A percentile compares a stretch with the other conserved stretches of the same genome.
phyloP scores from a whole-genome alignment of 805 yeast genomes.

The Kuraishia capsulata region DNA sequence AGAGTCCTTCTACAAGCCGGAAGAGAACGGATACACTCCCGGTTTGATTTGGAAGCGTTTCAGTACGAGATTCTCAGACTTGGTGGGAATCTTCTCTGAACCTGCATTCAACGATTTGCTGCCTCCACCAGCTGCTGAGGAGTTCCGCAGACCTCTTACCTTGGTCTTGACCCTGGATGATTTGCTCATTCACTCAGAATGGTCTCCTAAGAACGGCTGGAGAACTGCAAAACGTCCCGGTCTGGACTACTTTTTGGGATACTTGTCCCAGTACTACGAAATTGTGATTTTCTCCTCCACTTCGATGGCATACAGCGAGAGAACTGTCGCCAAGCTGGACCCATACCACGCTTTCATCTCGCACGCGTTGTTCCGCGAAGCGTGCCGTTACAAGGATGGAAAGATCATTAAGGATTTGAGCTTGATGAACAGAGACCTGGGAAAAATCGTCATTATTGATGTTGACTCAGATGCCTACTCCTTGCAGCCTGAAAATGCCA shows the following conservation, averaged over 20 bases:
- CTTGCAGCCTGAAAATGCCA: constrained; percentile 91
- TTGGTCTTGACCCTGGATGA: constrained; percentile 87
- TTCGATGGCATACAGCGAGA: constrained; percentile 79
- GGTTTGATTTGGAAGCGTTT: constrained; percentile 59
- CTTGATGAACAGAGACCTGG: constrained; percentile 83
- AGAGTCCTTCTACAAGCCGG: constrained; percentile 33
- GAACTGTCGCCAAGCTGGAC: constrained; percentile 79
- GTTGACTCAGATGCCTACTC: constrained; percentile 62
- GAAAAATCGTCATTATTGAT: constrained; percentile 74
- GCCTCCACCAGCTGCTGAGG: constrained; percentile 87
- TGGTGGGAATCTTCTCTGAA: constrained; percentile 79
- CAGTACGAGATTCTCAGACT: constrained; percentile 59
- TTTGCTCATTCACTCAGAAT: constrained; percentile 79
- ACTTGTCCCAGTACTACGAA: constrained; percentile 92
- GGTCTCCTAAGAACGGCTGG: constrained; percentile 94
- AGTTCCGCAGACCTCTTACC: constrained; percentile 87
- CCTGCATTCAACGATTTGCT: constrained; percentile 90
- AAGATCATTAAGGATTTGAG: constrained; percentile 83
- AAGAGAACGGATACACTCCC: constrained; percentile 65
- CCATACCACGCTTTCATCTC: constrained; percentile 87
- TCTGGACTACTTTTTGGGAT: constrained; percentile 90
- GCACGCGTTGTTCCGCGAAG: constrained; percentile 84
- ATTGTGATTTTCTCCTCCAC: constrained; percentile 84
- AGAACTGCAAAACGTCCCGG: constrained; percentile 99
- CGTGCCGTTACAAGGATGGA: constrained; percentile 84